These are phyloP conservation scores for Clonostachys rosea DNA, from an alignment of 2,329 filamentous ascomycete genomes.

Conservation along the genomic window DNA sequence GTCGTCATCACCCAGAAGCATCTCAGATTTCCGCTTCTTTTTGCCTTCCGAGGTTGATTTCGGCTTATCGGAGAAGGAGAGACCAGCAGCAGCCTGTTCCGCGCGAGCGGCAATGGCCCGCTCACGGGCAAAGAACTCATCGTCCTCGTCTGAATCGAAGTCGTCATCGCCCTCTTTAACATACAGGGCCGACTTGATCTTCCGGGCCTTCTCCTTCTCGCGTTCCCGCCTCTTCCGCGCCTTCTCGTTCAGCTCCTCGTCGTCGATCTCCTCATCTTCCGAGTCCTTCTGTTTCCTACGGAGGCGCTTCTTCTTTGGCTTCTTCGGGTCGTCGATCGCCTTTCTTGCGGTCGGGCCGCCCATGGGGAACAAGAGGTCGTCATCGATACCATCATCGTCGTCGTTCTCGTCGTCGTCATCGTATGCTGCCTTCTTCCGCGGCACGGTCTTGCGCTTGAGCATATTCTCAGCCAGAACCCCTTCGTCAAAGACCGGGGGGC, in stretches of 20 bases:
- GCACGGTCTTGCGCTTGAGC: slow-evolving; percentile 65
- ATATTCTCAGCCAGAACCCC: slow-evolving; percentile 71
- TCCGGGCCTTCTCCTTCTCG: slow-evolving; percentile 70
- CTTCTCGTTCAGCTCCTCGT: slow-evolving; percentile 61
- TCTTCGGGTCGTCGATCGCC: slow-evolving; percentile 51
- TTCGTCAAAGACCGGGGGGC: slow-evolving; percentile 72
- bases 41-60: slow-evolving; percentile 12
- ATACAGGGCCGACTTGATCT: slow-evolving; percentile 80
- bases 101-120: slow-evolving; percentile 49
- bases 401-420: slow-evolving; percentile 67
- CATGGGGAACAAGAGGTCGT: slow-evolving; percentile 63
- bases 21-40: slow-evolving; percentile 19
- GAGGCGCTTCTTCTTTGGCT: slow-evolving; percentile 32
- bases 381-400: slow-evolving; percentile 26
- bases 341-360: slow-evolving; percentile 59
- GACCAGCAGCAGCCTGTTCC: slow-evolving; percentile 21
- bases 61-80: not conserved
- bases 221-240: slow-evolving; percentile 58
- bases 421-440: slow-evolving; percentile 54
- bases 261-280: slow-evolving; percentile 43
- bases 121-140: slow-evolving; percentile 75
- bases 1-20: slow-evolving; percentile 16
- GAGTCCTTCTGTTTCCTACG: slow-evolving; percentile 43
- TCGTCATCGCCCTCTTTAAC: slow-evolving; percentile 87
- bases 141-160: slow-evolving; percentile 66